A percentile compares a stretch with the other conserved stretches of the same genome.
phyloP scores from a whole-genome alignment of 2,329 filamentous ascomycete species.

The Lasiodiplodia citricola region DNA sequence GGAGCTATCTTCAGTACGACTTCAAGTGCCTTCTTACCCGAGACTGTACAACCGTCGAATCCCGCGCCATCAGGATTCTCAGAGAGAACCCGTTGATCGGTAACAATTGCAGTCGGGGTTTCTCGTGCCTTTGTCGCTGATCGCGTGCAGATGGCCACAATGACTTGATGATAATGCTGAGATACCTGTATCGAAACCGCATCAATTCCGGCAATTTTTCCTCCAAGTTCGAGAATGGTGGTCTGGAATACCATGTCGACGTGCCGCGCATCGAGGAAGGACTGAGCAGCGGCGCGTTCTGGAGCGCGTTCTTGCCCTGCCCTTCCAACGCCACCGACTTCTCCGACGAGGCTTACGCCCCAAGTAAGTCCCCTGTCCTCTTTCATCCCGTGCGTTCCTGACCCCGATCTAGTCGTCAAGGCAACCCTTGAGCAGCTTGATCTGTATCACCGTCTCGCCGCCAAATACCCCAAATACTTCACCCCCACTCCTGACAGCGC shows the following conservation, averaged over 20 bases:
- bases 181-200: constrained; percentile 71
- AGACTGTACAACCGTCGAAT: constrained; percentile 31
- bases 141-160: constrained; percentile 77
- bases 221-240: constrained; percentile 74
- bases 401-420: constrained; percentile 58
- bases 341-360: constrained; percentile 72
- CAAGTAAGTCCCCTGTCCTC: constrained; percentile 56
- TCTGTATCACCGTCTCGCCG: constrained; percentile 67
- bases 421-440: constrained; percentile 78
- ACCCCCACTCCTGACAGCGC: constrained; percentile 66
- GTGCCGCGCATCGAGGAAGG: constrained; percentile 75
- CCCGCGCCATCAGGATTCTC: constrained; percentile 43
- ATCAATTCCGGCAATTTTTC: constrained; percentile 78
- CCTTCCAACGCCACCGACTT: constrained; percentile 75
- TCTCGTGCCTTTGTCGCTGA: constrained; percentile 30
- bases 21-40: constrained; percentile 3
- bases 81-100: constrained; percentile 48
- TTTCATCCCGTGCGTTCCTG: background rate
- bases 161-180: constrained; percentile 79
- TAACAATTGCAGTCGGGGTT: constrained; percentile 28
- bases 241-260: constrained; percentile 75
- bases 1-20: constrained; percentile 1
- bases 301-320: constrained; percentile 84
- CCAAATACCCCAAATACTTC: constrained; percentile 71
- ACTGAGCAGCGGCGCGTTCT: constrained; percentile 83